A percentile compares a stretch with the other conserved stretches of the same genome.
Evolutionary conservation across 2,329 filamentous ascomycete genomes (phyloP).

Genomic region (Cladosporium sp.): DNA sequence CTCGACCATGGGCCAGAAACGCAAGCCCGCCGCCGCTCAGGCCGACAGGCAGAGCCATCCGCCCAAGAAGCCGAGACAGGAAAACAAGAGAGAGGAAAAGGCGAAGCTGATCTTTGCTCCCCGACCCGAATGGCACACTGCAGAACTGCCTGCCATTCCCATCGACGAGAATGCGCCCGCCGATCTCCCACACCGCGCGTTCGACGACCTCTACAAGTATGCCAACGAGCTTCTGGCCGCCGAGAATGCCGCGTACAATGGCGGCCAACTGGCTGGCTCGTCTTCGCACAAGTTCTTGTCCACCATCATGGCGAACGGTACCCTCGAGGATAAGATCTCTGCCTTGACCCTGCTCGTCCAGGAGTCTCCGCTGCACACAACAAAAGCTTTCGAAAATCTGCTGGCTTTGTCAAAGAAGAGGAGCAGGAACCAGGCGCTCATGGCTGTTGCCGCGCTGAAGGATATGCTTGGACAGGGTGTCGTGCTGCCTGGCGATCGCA

Average conservation of each 20-base stretch:
- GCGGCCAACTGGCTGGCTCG: conserved; percentile 67
- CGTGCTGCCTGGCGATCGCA: conserved; percentile 75
- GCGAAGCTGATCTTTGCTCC: conserved; percentile 46
- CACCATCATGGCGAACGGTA: conserved; percentile 94
- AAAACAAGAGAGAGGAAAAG: conserved; percentile 22
- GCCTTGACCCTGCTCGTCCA: conserved; percentile 91
- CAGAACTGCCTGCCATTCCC: conserved; percentile 50
- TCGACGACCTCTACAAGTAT: conserved; percentile 62
- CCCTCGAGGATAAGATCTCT: conserved; percentile 92
- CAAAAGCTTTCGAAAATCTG: conserved; percentile 81
- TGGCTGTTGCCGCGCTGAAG: conserved; percentile 87
- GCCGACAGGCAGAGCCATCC: conserved; percentile 18
- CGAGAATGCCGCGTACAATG: conserved; percentile 72
- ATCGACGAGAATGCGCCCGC: conserved; percentile 24
- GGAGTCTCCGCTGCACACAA: conserved; percentile 91
- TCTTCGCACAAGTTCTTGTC: conserved; percentile 95
- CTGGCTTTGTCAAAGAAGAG: conserved; percentile 83
- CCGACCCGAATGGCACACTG: conserved; percentile 64
- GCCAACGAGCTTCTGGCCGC: conserved; percentile 70
- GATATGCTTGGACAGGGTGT: conserved; percentile 90
- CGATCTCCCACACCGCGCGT: conserved; percentile 42
- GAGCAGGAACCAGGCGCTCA: conserved; percentile 86
- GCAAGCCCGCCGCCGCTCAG: conserved; percentile 29
- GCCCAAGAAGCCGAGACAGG: conserved; percentile 20
- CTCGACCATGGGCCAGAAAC: conserved; percentile 33